Evolutionary conservation across 495 filamentous ascomycete species (phyloP), one percentile per base, ranked within the genome.

Genomic region (Annulohypoxylon bovei): DNA sequence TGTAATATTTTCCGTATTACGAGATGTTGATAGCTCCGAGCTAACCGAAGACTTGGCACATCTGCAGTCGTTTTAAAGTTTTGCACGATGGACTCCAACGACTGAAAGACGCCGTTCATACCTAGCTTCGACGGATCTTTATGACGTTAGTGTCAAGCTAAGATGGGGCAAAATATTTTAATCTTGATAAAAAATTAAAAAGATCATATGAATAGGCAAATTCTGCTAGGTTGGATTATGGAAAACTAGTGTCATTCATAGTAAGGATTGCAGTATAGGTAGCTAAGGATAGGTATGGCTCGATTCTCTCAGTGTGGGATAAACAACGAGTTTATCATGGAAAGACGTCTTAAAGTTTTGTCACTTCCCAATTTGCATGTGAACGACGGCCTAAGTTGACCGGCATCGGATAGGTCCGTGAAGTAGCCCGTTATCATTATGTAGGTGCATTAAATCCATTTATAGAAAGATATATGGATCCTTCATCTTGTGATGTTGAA

Each of bases 331-430:
- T 25, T 23, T 39, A 8, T 16, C 33, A 12, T 37, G 11, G 14
- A 11, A 11, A 11, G 14, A 11, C 11, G 6, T 12, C n/a, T 35
- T 35, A 35, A 5, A 4, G 14, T 30, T 52, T 12, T n/a, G n/a
- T n/a, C n/a, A n/a, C 4, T 18, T 27, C 23, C 25, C 8, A 12
- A n/a, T n/a, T 53, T 47, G 30, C 62, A 52, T 65, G 37, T 30
- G 14, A 9, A n/a, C 32, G 4, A 42, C 16, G 49, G 22, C 53
- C 25, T 57, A 50, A 65, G 18, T 18, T 5, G 42, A 6, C 59
- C 66, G 53, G 52, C 59, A 58, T 37, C 66, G 66, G 66, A 44
- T 58, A 44, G 50, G 44, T 42, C 66, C 66, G 66, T 23, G 23
- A 23, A 23, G 30, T 23, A 49, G 22, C 23, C 53, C 32, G 25